A percentile compares a stretch with the other conserved stretches of the same genome.
These are phyloP conservation scores for Sporobolus alterniflorus DNA, from an alignment of 202 grass and related monocot genomes.

Conservation along the genomic window DNA sequence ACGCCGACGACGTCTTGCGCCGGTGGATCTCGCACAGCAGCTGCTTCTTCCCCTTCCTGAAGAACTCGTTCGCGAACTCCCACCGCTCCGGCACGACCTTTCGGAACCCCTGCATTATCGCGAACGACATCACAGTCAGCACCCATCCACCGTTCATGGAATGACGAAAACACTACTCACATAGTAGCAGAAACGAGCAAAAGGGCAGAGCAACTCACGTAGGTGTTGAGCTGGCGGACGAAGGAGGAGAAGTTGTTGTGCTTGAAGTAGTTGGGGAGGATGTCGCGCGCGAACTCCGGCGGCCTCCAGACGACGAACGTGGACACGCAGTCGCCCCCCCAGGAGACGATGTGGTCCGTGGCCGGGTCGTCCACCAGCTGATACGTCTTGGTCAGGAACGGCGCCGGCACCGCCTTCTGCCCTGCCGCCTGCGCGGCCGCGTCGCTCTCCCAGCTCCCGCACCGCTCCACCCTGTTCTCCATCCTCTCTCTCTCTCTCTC, in stretches of 20 bases:
- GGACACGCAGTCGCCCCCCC: slow-evolving; percentile 93
- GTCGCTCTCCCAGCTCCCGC: slow-evolving; percentile 61
- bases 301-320: slow-evolving; percentile 98
- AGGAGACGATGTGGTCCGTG: slow-evolving; percentile 98
- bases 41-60: slow-evolving; percentile 91
- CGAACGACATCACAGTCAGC: background rate
- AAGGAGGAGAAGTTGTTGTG: slow-evolving; percentile 99
- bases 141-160: background rate
- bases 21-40: slow-evolving; percentile 97
- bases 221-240: slow-evolving; percentile 99
- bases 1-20: slow-evolving; percentile 71
- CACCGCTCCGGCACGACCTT: slow-evolving; percentile 95
- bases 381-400: slow-evolving; percentile 99
- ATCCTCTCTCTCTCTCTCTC: background rate
- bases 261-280: slow-evolving; percentile 99
- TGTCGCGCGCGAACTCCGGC: slow-evolving; percentile 93
- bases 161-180: background rate
- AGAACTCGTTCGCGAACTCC: slow-evolving; percentile 99
- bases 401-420: slow-evolving; percentile 96
- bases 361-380: slow-evolving; percentile 93
- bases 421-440: slow-evolving; percentile 56
- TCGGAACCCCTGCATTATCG: slow-evolving; percentile 79
- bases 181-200: too few species aligned
- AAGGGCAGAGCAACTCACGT: slow-evolving; percentile 48
- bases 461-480: slow-evolving; percentile 57